A percentile compares a stretch with the other conserved stretches of the same genome.
phyloP scores from a whole-genome alignment of 2,329 filamentous ascomycete genomes.

The Trichoderma atroviride region DNA sequence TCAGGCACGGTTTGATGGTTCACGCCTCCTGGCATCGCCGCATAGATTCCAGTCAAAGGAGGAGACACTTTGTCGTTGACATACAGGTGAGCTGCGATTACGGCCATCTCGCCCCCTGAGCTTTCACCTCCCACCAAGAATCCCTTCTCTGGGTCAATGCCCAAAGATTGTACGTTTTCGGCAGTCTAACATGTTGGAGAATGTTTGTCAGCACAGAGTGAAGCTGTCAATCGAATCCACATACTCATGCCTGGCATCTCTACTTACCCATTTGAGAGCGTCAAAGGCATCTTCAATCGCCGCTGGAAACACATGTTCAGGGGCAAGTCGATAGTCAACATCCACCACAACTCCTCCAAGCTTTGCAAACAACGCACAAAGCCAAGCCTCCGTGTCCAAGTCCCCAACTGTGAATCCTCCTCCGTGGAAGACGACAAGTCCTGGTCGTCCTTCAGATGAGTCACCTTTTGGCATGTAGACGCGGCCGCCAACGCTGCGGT shows the following conservation, averaged over 20 bases:
- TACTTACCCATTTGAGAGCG: slow-evolving; percentile 34
- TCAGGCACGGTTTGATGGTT: slow-evolving; percentile 33
- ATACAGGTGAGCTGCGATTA: slow-evolving; percentile 34
- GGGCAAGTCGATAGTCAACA: slow-evolving; percentile 34
- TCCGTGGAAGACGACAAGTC: slow-evolving; percentile 34
- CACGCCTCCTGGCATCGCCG: slow-evolving; percentile 31
- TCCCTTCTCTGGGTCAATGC: slow-evolving; percentile 34
- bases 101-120: slow-evolving; percentile 36
- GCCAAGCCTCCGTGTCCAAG: slow-evolving; percentile 32
- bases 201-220: background rate
- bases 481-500: slow-evolving; percentile 29
- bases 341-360: slow-evolving; percentile 35
- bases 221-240: rapidly evolving
- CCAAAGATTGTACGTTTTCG: slow-evolving; percentile 30
- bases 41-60: slow-evolving; percentile 36
- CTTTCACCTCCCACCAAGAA: slow-evolving; percentile 37
- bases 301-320: slow-evolving; percentile 37
- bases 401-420: slow-evolving; percentile 37
- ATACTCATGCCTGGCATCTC: background rate
- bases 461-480: slow-evolving; percentile 32
- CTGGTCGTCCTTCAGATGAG: slow-evolving; percentile 29
- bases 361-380: slow-evolving; percentile 34
- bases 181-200: background rate
- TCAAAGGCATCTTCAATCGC: slow-evolving; percentile 37
- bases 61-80: slow-evolving; percentile 28